phyloP scores from a whole-genome alignment of 1,139 yeast species.

The Geotrichum cucujoidarum region DNA sequence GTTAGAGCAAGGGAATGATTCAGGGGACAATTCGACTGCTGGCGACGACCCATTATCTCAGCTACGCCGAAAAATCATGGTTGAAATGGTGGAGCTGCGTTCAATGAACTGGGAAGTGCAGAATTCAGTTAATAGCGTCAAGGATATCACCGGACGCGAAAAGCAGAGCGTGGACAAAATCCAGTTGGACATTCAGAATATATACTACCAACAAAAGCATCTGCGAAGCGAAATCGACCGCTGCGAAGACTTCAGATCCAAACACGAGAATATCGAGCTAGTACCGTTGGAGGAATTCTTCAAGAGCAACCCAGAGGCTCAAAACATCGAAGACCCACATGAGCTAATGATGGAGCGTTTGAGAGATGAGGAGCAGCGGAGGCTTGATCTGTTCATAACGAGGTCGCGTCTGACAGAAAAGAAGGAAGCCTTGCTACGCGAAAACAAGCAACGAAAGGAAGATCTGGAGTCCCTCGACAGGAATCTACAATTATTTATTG shows the following conservation, averaged over 20 bases:
- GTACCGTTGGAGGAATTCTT: slow-evolving; percentile 32
- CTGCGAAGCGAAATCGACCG: slow-evolving; percentile 32
- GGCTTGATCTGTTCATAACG: slow-evolving; percentile 29
- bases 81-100: slow-evolving; percentile 27
- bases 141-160: slow-evolving; percentile 25
- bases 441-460: slow-evolving; percentile 29
- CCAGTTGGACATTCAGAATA: slow-evolving; percentile 34
- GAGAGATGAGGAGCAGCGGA: slow-evolving; percentile 32
- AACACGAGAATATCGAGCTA: slow-evolving; percentile 31
- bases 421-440: slow-evolving; percentile 25
- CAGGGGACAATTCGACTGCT: neutral
- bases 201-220: slow-evolving; percentile 35
- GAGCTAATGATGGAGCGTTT: slow-evolving; percentile 33
- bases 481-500: slow-evolving; percentile 28
- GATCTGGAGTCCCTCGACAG: slow-evolving; percentile 28
- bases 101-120: slow-evolving; percentile 30
- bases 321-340: slow-evolving; percentile 24
- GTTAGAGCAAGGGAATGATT: neutral
- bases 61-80: slow-evolving; percentile 25
- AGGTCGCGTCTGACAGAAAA: slow-evolving; percentile 28
- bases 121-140: slow-evolving; percentile 23
- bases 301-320: slow-evolving; percentile 29
- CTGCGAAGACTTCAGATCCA: slow-evolving; percentile 30
- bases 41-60: slow-evolving; percentile 6
- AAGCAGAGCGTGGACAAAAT: slow-evolving; percentile 31